Evolutionary conservation across 257 asterid species (phyloP).

Genomic region (Plantago elongata): DNA sequence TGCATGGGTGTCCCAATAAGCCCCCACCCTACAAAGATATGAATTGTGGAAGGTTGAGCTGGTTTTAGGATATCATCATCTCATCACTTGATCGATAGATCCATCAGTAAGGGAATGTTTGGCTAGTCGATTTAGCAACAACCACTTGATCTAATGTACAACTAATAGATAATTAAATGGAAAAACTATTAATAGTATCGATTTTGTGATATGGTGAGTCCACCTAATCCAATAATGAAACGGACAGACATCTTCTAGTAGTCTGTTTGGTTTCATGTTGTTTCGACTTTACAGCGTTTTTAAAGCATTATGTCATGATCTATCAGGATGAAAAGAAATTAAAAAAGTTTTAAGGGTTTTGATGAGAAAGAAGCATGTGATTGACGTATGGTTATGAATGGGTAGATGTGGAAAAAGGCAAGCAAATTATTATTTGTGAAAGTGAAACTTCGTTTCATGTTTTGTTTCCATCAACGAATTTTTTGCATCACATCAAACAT

Average conservation of each 20-base stretch:
- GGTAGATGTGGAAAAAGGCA: neutral
- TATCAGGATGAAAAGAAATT: no score
- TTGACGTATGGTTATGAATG: constrained; percentile 11
- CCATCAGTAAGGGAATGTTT: no score
- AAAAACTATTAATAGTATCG: neutral
- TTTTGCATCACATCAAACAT: constrained; percentile 12
- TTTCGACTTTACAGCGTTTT: constrained; percentile 12
- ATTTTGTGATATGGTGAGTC: constrained; percentile 22
- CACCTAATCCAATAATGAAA: constrained; percentile 25
- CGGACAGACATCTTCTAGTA: neutral
- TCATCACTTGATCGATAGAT: no score
- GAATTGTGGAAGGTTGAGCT: neutral
- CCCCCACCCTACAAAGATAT: neutral
- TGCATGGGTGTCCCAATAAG: constrained; percentile 14
- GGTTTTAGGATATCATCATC: no score
- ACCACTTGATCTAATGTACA: no score
- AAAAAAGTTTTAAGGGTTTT: neutral
- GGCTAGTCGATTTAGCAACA: no score
- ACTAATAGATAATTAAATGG: neutral
- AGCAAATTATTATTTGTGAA: constrained; percentile 18
- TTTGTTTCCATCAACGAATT: constrained; percentile 18
- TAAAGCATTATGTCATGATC: neutral
- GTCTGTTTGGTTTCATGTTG: neutral
- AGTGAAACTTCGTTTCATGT: constrained; percentile 7
- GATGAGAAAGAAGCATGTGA: neutral